Conservation (phyloP, 1,139 yeast species). For the Fermentozyma sake region DNA sequence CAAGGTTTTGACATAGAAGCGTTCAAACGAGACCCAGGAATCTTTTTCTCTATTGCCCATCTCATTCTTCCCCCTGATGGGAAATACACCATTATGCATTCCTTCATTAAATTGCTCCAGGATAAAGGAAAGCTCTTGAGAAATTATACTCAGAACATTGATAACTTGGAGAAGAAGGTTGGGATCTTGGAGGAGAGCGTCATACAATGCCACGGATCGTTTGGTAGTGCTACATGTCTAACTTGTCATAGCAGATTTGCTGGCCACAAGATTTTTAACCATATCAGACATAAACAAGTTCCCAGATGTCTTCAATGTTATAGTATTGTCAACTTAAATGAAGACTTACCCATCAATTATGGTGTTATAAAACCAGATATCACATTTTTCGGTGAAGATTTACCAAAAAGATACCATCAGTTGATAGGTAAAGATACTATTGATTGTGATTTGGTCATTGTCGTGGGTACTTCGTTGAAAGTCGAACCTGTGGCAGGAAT, state of each 20-base stretch:
- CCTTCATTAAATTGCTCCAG: constrained; percentile 70
- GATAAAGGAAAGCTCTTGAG: constrained; percentile 76
- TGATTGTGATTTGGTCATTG: constrained; percentile 70
- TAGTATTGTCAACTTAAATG: constrained; percentile 20
- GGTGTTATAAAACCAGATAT: constrained; percentile 88
- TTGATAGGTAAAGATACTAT: constrained; percentile 13
- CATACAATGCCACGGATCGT: constrained; percentile 95
- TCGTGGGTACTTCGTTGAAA: constrained; percentile 90
- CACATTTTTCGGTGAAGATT: constrained; percentile 87
- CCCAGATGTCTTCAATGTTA: constrained; percentile 72
- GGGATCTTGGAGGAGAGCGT: constrained; percentile 67
- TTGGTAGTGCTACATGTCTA: constrained; percentile 84
- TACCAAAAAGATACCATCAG: constrained; percentile 45
- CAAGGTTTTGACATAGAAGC: constrained; percentile 80
- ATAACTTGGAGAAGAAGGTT: constrained; percentile 82
- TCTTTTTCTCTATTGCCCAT: constrained; percentile 84
- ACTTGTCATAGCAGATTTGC: constrained; percentile 67
- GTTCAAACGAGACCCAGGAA: constrained; percentile 71
- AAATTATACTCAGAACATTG: constrained; percentile 93
- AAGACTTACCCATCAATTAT: constrained; percentile 16
- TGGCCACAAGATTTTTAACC: constrained; percentile 62
- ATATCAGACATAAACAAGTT: constrained; percentile 56
- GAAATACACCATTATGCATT: constrained; percentile 76
- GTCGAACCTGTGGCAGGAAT: constrained; percentile 96
- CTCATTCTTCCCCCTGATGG: constrained; percentile 73